phyloP scores from a whole-genome alignment of 2,329 filamentous ascomycete species.

The Claviceps digitariae region DNA sequence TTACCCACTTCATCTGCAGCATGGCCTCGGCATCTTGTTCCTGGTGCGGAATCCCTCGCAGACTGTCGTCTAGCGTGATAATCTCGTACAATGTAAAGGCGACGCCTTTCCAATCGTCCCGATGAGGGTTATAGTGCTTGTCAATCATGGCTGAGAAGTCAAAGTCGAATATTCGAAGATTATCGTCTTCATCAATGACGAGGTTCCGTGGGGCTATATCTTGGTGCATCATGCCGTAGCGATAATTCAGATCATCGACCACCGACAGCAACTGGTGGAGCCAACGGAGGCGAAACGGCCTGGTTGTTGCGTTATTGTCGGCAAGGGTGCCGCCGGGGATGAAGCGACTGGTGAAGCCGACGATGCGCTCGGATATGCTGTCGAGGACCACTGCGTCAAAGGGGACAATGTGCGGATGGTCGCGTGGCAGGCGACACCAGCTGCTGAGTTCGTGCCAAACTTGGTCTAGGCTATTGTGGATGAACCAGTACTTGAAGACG shows the following conservation, averaged over 20 bases:
- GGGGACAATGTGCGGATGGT: slow-evolving; percentile 23
- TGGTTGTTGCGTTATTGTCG: slow-evolving; percentile 11
- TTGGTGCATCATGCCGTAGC: slow-evolving; percentile 23
- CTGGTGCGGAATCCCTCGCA: slow-evolving; percentile 12
- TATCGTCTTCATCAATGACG: slow-evolving; percentile 20
- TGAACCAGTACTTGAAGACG: slow-evolving; percentile 24
- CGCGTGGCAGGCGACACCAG: slow-evolving; percentile 19
- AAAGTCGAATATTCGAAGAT: slow-evolving; percentile 24
- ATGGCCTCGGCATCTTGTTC: slow-evolving; percentile 14
- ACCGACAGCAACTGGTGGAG: slow-evolving; percentile 21
- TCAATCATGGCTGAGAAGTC: slow-evolving; percentile 12
- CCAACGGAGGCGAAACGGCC: slow-evolving; percentile 22
- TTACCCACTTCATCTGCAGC: slow-evolving; percentile 13
- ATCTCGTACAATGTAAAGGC: slow-evolving; percentile 23
- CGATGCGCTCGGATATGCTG: slow-evolving; percentile 15
- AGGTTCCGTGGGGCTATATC: slow-evolving; percentile 25
- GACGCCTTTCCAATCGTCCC: slow-evolving; percentile 19
- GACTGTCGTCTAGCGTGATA: slow-evolving; percentile 17
- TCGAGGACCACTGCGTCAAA: slow-evolving; percentile 23
- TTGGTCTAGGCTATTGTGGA: slow-evolving; percentile 9
- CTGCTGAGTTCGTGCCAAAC: slow-evolving; percentile 23
- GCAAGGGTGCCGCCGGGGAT: slow-evolving; percentile 21
- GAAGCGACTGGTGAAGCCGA: slow-evolving; percentile 11
- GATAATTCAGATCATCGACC: slow-evolving; percentile 25
- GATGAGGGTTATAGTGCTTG: slow-evolving; percentile 2